Base-by-base conservation (phyloP, 768 basidiomycete species). In the Mycena indigotica region DNA sequence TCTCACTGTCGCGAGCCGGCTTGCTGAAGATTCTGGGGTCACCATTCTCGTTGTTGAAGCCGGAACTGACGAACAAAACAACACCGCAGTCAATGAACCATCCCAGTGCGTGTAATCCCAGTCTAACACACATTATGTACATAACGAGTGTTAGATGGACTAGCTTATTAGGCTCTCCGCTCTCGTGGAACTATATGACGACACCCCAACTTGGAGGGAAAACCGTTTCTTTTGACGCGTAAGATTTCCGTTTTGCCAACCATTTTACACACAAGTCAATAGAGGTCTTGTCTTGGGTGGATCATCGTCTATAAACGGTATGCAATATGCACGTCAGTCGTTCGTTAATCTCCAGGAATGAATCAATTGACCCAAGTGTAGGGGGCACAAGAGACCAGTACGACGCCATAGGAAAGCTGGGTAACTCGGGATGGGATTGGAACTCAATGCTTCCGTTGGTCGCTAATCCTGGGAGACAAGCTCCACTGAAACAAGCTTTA, bases 41-140 rank as follows among this genome's bases (percentile, higher is more conserved):
- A 71, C 64, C 0, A 73, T 77, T 2, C 64, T 66, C 8, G 67
- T 77, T 13, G 35, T 77, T 3, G 76, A 77, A 62, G 79, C 78
- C 0, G 81, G 81, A 0, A 61, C 67, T 10, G 67, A 72, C 49
- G 71, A 35, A 17, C 32, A 17, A 35, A 35, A 35, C 32, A 35
- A 35, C 32, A 35, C 32, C 17, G 32, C 32, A 8, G 32, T 35
- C 32, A 35, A 35, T 35, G 32, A 35, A 17, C 32, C 32, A 35
- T 35, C 32, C 32, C 64, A 3, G 72, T 65, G 70, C 72, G 67
- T 67, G 70, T 66, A 28, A 72, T 55, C 53, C 77, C 67, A 68
- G 78, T 76, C 57, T 3, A 64, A 24, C 40, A n/a, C 63, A 44
- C 25, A 15, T n/a, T 10, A n/a, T 17, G 16, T 30, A 50, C 26